Conservation (phyloP, 345 rosid genomes). For the Hibiscus trionum region DNA sequence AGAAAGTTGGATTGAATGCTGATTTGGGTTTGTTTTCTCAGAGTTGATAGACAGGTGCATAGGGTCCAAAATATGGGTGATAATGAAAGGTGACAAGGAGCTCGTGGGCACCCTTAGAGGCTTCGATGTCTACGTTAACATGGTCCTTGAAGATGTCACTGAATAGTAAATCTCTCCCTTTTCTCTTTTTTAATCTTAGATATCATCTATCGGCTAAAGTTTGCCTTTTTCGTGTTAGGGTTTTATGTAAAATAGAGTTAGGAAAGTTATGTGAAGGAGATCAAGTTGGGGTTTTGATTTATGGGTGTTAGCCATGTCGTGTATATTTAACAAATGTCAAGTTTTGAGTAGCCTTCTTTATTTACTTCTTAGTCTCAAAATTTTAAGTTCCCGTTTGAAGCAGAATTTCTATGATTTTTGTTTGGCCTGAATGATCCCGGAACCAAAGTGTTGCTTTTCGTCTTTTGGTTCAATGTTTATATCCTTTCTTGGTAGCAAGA, state of each 20-base stretch:
- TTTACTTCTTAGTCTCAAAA: too few relatives aligned
- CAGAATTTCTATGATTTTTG: too few relatives aligned
- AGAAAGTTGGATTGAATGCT: too few relatives aligned
- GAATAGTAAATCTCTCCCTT: slow-evolving; percentile 38
- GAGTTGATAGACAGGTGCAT: slow-evolving; percentile 64
- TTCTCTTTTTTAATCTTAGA: neutral
- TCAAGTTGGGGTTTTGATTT: neutral
- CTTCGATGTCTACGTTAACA: slow-evolving; percentile 74
- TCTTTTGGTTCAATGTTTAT: neutral
- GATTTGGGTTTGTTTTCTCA: too few relatives aligned
- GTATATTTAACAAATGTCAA: neutral
- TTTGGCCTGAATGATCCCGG: too few relatives aligned
- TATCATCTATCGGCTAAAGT: too few relatives aligned
- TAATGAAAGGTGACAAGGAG: slow-evolving; percentile 93
- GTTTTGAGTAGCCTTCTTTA: neutral
- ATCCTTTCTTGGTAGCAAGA: too few relatives aligned
- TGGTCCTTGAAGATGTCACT: slow-evolving; percentile 72
- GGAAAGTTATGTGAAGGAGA: neutral
- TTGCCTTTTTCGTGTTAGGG: too few relatives aligned
- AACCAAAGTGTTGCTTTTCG: neutral
- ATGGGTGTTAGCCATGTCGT: neutral
- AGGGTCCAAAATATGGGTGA: slow-evolving; percentile 85
- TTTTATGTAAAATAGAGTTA: too few relatives aligned
- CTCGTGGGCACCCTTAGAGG: slow-evolving; percentile 75
- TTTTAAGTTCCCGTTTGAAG: too few relatives aligned